A percentile compares a stretch with the other conserved stretches of the same genome.
Conservation (phyloP, 1,139 yeast genomes). For the Citeromyces hawaiiensis region DNA sequence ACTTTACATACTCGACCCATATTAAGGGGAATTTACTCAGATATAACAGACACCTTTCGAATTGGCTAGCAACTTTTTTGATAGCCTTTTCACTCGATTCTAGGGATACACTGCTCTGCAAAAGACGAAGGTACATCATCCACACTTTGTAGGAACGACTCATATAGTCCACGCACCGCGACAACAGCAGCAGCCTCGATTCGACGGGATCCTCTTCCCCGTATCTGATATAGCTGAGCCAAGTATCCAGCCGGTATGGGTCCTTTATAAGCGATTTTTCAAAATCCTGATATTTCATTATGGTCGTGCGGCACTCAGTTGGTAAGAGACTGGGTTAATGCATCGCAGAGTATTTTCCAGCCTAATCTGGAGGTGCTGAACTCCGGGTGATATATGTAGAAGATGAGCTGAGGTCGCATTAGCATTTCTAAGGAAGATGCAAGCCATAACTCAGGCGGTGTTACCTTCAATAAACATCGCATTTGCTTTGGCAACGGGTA, state of each 20-base stretch:
- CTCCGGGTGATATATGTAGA: too few relatives aligned
- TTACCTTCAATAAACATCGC: too few relatives aligned
- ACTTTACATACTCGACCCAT: conserved; percentile 44
- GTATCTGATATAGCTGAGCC: conserved; percentile 40
- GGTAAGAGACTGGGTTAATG: too few relatives aligned
- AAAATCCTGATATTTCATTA: conserved; percentile 26
- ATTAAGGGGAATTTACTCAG: conserved; percentile 32
- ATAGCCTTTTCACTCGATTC: conserved; percentile 16
- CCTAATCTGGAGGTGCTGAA: too few relatives aligned
- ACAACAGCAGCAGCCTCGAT: conserved; percentile 30
- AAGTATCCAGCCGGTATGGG: conserved; percentile 28
- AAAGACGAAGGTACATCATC: conserved; percentile 36
- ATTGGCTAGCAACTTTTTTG: conserved; percentile 27
- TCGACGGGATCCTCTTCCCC: conserved; percentile 16
- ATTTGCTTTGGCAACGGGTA: too few relatives aligned
- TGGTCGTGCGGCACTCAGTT: too few relatives aligned
- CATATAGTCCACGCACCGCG: conserved; percentile 35
- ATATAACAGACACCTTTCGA: conserved; percentile 31
- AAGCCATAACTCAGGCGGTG: too few relatives aligned
- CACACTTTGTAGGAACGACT: conserved; percentile 44
- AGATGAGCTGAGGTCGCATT: too few relatives aligned
- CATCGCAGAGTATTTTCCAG: too few relatives aligned
- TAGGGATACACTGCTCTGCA: conserved; percentile 21
- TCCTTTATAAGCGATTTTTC: conserved; percentile 33
- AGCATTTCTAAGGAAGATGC: too few relatives aligned